phyloP scores from a whole-genome alignment of 1,284 basidiomycete species.

The Paramarasmius palmivorus region DNA sequence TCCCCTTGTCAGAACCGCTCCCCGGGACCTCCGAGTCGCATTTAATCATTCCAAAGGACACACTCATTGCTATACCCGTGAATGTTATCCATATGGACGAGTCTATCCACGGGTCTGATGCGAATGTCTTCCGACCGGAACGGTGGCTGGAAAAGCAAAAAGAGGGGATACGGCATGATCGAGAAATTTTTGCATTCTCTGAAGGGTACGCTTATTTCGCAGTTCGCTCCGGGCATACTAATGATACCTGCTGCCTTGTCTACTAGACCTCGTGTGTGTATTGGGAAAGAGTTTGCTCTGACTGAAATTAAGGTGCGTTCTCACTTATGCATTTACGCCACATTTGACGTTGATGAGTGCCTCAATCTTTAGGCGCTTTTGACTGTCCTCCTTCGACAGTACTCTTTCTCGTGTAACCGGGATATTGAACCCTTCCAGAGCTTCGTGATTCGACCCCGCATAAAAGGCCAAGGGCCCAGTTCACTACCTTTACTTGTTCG shows the following conservation, averaged over 20 bases:
- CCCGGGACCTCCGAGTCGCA: conserved; percentile 38
- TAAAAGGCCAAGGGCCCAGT: conserved; percentile 49
- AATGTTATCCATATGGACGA: conserved; percentile 57
- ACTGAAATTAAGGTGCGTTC: conserved; percentile 59
- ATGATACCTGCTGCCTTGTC: conserved; percentile 7
- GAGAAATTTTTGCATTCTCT: conserved; percentile 55
- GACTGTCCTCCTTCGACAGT: conserved; percentile 49
- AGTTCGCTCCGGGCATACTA: too few relatives aligned
- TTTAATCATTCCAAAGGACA: conserved; percentile 55
- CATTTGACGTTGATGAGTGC: neutral
- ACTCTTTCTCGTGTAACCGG: conserved; percentile 45
- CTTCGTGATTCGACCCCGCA: conserved; percentile 59
- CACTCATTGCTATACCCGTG: conserved; percentile 52
- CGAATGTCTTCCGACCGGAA: conserved; percentile 53
- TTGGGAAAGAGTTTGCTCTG: conserved; percentile 54
- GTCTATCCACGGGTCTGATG: conserved; percentile 57
- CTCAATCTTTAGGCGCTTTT: conserved; percentile 38
- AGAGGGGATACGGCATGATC: conserved; percentile 29
- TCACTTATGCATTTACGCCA: neutral
- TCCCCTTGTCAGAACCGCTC: conserved; percentile 53
- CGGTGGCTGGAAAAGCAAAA: conserved; percentile 51
- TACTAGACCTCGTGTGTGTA: conserved; percentile 52
- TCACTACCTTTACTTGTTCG: conserved; percentile 54
- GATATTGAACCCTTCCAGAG: conserved; percentile 62
- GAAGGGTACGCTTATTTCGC: conserved; percentile 44